These are phyloP conservation scores for Cenchrus fungigraminus DNA, from an alignment of 176 grass and related monocot species.

Conservation along the genomic window DNA sequence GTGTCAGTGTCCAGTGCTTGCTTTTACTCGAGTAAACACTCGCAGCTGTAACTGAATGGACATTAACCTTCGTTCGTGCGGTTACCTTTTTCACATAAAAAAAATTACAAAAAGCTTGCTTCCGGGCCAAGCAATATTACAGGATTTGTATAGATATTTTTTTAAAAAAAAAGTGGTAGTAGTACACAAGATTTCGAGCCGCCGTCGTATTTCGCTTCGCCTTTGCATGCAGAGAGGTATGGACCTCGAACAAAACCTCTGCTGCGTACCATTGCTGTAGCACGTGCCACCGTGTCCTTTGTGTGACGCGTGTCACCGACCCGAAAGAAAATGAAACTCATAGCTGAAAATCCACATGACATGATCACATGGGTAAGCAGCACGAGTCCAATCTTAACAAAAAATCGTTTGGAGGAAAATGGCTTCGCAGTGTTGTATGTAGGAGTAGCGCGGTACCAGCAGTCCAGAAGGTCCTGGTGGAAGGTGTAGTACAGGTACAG, in stretches of 20 bases:
- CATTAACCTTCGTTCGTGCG: neutral
- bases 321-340: neutral
- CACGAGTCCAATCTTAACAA: neutral
- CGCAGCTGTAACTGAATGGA: neutral
- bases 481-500: neutral
- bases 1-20: too few species aligned
- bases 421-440: too few species aligned
- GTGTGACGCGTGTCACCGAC: neutral
- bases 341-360: neutral
- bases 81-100: neutral
- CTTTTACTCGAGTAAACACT: neutral
- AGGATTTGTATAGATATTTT: neutral
- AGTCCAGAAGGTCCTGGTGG: conserved; percentile 1
- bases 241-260: neutral
- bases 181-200: neutral
- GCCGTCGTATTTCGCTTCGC: neutral
- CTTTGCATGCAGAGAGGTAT: neutral
- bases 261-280: neutral
- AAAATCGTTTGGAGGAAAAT: neutral
- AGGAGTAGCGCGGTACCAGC: neutral
- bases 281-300: neutral
- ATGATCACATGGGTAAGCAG: neutral
- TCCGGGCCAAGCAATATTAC: too few species aligned
- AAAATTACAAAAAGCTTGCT: too few species aligned
- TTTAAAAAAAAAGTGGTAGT: neutral